Percentiles rank a stretch among this genome's conserved stretches.
Conservation (phyloP, 2,329 filamentous ascomycete species). For the Penicillium sp. region DNA sequence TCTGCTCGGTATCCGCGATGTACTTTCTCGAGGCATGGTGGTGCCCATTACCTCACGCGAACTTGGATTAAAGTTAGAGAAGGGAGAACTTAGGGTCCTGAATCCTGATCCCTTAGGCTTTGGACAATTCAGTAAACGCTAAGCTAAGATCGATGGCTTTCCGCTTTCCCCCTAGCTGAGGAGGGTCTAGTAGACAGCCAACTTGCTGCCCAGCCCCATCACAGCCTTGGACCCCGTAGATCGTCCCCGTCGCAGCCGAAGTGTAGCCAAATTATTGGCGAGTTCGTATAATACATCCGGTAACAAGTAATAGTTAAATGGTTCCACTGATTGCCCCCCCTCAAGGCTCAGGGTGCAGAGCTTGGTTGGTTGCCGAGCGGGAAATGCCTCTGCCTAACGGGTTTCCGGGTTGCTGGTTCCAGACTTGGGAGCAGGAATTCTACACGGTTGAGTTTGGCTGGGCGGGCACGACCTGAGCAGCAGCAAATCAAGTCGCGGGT, state of each 20-base stretch:
- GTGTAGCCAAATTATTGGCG: background rate
- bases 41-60: background rate
- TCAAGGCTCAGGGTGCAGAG: background rate
- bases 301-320: background rate
- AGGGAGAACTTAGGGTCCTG: no score
- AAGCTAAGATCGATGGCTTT: background rate
- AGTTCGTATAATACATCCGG: background rate
- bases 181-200: background rate
- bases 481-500: background rate
- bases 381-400: constrained; percentile 2
- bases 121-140: no score
- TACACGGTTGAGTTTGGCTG: background rate
- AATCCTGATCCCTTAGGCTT: no score
- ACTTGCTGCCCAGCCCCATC: background rate
- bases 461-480: background rate
- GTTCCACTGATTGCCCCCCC: background rate
- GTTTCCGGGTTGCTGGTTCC: background rate
- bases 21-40: background rate
- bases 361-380: background rate
- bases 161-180: background rate
- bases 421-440: background rate
- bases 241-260: background rate
- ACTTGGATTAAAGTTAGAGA: background rate
- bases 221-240: constrained; percentile 1
- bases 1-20: background rate